Evolutionary conservation across 371 early-diverging fungal genomes (phyloP).

Genomic region (Paramicrosporidium saccamoebae): DNA sequence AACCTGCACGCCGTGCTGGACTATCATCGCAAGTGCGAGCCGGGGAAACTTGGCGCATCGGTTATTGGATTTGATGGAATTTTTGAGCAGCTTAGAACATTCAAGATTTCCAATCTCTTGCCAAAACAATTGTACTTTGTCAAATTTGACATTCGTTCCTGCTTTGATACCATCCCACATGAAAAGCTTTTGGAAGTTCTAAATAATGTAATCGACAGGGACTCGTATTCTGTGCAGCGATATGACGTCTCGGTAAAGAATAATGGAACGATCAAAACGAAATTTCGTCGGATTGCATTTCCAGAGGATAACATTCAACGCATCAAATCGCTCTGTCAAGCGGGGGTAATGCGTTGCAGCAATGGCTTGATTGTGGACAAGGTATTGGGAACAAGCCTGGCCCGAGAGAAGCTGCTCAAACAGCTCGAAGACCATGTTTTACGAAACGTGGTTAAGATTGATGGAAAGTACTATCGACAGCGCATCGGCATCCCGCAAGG

Average conservation of each 20-base stretch:
- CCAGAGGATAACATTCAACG: constrained; percentile 3
- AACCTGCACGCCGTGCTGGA: constrained; percentile 4
- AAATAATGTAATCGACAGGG: constrained; percentile 11
- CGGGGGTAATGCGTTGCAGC: too few relatives aligned
- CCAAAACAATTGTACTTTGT: constrained; percentile 19
- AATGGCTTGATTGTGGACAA: constrained; percentile 26
- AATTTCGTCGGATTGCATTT: constrained; percentile 4
- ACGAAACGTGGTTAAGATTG: constrained; percentile 17
- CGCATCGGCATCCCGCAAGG: constrained; percentile 56
- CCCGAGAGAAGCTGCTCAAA: constrained; percentile 5
- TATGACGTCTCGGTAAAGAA: constrained; percentile 8
- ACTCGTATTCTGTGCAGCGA: constrained; percentile 17
- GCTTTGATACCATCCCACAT: constrained; percentile 48
- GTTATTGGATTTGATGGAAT: constrained; percentile 16
- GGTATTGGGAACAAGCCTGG: constrained; percentile 9
- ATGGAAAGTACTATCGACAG: constrained; percentile 17
- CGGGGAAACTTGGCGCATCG: constrained; percentile 9
- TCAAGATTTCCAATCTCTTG: constrained; percentile 5
- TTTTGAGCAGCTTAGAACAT: constrained; percentile 10
- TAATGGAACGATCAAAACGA: constrained; percentile 7
- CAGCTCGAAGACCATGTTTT: constrained; percentile 17
- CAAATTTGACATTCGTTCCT: constrained; percentile 36
- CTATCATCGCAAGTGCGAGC: constrained; percentile 3
- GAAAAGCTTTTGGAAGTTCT: constrained; percentile 16
- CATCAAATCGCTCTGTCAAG: neutral